phyloP scores from a whole-genome alignment of 179 eudicot genomes.

The Spinacia oleracea region DNA sequence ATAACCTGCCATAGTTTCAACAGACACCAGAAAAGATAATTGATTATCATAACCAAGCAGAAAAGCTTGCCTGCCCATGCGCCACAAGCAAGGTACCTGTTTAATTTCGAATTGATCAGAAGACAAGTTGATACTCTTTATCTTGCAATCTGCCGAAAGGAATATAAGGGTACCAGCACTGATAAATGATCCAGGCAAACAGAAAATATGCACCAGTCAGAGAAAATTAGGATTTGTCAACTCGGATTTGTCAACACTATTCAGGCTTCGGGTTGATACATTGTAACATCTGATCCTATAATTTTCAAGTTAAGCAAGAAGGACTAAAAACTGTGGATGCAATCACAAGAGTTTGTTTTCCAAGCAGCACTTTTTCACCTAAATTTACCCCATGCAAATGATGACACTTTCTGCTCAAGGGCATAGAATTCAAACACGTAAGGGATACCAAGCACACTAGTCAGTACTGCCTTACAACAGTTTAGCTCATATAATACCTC shows the following conservation, averaged over 20 bases:
- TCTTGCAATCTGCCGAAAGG: background rate
- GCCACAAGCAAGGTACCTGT: slow-evolving; percentile 93
- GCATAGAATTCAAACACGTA: background rate
- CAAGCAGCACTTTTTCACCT: background rate
- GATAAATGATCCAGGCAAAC: background rate
- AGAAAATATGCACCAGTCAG: too few relatives aligned
- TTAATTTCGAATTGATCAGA: slow-evolving; percentile 16
- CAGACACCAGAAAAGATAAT: slow-evolving; percentile 73
- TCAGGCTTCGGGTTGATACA: background rate
- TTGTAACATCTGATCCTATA: background rate
- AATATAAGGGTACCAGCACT: background rate
- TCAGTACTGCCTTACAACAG: background rate
- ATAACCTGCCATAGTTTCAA: slow-evolving; percentile 74
- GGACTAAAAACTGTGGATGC: background rate
- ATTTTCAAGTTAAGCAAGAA: background rate
- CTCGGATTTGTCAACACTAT: too few relatives aligned
- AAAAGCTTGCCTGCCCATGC: slow-evolving; percentile 96
- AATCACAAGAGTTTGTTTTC: slow-evolving; percentile 1
- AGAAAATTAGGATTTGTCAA: too few relatives aligned
- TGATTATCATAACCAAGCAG: slow-evolving; percentile 86
- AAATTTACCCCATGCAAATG: background rate
- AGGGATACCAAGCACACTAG: background rate
- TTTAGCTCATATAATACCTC: background rate
- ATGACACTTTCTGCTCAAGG: background rate
- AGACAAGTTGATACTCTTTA: background rate